Conservation (phyloP, 2,329 filamentous ascomycete species). For the Nigrograna mackinnonii region DNA sequence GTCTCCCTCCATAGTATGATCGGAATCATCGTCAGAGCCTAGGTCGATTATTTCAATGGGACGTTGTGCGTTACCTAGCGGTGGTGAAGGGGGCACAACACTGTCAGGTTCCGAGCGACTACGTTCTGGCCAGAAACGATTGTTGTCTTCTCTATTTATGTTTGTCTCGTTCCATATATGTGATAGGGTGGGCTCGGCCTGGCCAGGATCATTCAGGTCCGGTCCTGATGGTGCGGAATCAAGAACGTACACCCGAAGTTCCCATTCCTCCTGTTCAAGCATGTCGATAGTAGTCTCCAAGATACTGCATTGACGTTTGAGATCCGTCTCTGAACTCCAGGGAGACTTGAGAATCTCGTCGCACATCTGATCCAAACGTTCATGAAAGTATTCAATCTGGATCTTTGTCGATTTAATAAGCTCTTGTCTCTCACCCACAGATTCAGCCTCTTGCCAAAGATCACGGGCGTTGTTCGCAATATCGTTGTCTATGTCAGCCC, state of each 20-base stretch:
- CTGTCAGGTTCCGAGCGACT: too few relatives aligned
- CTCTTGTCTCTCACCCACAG: conserved; percentile 9
- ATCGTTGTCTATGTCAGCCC: conserved; percentile 6
- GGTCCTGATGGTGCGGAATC: conserved; percentile 1
- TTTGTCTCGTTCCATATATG: too few relatives aligned
- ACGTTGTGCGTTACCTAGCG: too few relatives aligned
- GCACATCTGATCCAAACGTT: conserved; percentile 20
- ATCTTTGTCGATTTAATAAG: conserved; percentile 15
- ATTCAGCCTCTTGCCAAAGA: conserved; percentile 25
- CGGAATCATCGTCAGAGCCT: neutral
- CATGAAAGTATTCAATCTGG: conserved; percentile 16
- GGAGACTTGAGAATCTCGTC: conserved; percentile 32
- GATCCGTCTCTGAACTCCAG: conserved; percentile 57
- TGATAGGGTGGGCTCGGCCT: too few relatives aligned
- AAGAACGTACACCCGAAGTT: conserved; percentile 23
- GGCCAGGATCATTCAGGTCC: too few relatives aligned
- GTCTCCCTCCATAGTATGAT: too few relatives aligned
- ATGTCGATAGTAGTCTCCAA: conserved; percentile 70
- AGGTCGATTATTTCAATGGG: conserved; percentile 3
- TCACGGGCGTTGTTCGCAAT: conserved; percentile 10
- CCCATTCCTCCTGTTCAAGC: conserved; percentile 57
- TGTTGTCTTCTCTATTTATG: too few relatives aligned
- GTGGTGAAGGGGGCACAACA: too few relatives aligned
- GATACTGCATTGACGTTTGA: conserved; percentile 59
- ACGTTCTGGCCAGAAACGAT: too few relatives aligned